Evolutionary conservation across 2,329 filamentous ascomycete genomes (phyloP).

Genomic region (Xylaria sp.): DNA sequence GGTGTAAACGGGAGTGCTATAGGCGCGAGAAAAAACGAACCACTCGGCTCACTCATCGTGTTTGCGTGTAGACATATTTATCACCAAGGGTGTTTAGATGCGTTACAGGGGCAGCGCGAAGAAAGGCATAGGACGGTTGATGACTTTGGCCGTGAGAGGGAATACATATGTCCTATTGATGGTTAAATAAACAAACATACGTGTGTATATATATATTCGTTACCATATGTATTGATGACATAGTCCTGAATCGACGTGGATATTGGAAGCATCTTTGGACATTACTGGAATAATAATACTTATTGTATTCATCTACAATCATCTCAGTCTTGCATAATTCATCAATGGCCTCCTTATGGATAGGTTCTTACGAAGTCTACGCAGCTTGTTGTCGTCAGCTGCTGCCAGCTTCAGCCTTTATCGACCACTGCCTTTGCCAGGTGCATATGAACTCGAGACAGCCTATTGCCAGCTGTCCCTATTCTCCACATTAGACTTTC

Average conservation of each 20-base stretch:
- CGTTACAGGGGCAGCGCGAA: slow-evolving; percentile 65
- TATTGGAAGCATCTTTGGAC: not conserved
- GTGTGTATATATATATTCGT: slow-evolving; percentile 32
- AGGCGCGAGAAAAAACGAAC: slow-evolving; percentile 52
- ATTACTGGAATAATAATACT: not conserved
- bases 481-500: slow-evolving; percentile 3
- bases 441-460: not conserved
- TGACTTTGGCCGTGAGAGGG: slow-evolving; percentile 56
- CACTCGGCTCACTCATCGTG: slow-evolving; percentile 73
- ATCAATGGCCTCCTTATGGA: not conserved
- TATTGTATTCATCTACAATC: not conserved
- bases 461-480: slow-evolving; percentile 1
- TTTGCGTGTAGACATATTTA: slow-evolving; percentile 77
- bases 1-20: slow-evolving; percentile 51
- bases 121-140: slow-evolving; percentile 56
- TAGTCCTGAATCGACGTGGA: slow-evolving; percentile 14
- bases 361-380: no score
- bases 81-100: slow-evolving; percentile 75
- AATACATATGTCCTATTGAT: slow-evolving; percentile 68
- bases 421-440: not conserved
- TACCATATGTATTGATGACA: slow-evolving; percentile 15
- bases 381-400: not conserved
- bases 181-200: slow-evolving; percentile 50
- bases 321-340: not conserved
- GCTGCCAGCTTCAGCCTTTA: not conserved